phyloP scores from a whole-genome alignment of 2,329 filamentous ascomycete species.

The Aspergillus ruber region DNA sequence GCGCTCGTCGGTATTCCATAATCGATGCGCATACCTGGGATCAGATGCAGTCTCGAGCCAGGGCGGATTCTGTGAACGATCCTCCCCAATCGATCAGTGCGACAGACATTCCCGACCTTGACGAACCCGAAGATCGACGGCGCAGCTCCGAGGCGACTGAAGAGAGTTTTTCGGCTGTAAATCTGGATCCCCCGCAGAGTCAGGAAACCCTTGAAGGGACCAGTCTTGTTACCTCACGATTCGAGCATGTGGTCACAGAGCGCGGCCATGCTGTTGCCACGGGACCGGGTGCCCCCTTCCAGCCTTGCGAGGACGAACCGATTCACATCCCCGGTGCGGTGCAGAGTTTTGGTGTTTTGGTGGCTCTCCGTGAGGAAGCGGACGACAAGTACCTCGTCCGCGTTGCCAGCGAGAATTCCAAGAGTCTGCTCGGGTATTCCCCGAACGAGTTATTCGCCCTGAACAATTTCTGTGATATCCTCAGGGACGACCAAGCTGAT shows the following conservation, averaged over 20 bases:
- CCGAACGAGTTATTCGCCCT: constrained; percentile 70
- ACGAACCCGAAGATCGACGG: background rate
- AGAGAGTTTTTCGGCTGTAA: background rate
- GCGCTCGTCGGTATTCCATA: constrained; percentile 21
- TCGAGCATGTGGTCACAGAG: constrained; percentile 69
- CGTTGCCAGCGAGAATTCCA: constrained; percentile 75
- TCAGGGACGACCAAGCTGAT: constrained; percentile 76
- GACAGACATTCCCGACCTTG: background rate
- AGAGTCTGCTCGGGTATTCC: constrained; percentile 66
- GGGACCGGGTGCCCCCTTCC: constrained; percentile 63
- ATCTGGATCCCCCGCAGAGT: background rate
- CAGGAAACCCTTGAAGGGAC: background rate
- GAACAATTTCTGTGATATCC: constrained; percentile 71
- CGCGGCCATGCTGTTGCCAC: constrained; percentile 79
- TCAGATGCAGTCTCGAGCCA: constrained; percentile 10
- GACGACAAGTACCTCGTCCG: constrained; percentile 64
- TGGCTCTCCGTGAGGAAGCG: constrained; percentile 60
- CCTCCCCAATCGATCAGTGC: background rate
- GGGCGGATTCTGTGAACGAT: background rate
- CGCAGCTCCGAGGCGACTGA: background rate
- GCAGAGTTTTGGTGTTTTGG: constrained; percentile 70
- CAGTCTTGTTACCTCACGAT: constrained; percentile 61
- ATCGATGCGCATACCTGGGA: constrained; percentile 23
- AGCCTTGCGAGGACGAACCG: constrained; percentile 83
- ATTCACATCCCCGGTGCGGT: constrained; percentile 78